Conservation (phyloP, 208 protist genomes). For the Acanthamoeba royreba region DNA sequence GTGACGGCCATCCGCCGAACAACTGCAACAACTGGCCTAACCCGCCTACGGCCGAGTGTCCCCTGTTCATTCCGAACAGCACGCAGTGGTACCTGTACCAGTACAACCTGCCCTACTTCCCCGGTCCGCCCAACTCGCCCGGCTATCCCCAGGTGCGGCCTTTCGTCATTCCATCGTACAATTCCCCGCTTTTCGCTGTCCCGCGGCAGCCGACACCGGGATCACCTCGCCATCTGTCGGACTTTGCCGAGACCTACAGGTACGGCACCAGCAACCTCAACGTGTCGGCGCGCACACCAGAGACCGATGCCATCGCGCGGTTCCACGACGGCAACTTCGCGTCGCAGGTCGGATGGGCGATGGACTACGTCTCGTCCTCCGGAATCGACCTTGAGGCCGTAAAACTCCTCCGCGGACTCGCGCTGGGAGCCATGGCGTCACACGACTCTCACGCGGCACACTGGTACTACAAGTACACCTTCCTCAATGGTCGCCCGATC, state of each 20-base stretch:
- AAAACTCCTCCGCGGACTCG: neutral
- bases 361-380: neutral
- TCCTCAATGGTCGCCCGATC: neutral
- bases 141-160: neutral
- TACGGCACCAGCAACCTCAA: neutral
- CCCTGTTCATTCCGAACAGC: neutral
- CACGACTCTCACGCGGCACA: neutral
- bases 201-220: neutral
- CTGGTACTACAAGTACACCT: neutral
- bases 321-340: neutral
- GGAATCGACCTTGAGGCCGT: neutral
- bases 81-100: neutral
- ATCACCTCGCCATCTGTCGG: neutral
- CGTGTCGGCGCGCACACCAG: neutral
- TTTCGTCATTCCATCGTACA: neutral
- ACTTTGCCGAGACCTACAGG: neutral
- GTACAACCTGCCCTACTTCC: neutral
- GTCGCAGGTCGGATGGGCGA: neutral
- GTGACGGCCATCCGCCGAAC: neutral
- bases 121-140: neutral
- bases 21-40: constrained; percentile 20
- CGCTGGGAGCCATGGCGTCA: neutral
- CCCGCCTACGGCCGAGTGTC: neutral
- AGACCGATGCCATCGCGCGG: neutral
- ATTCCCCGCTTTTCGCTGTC: neutral